Percentiles rank a stretch among this genome's conserved stretches.
phyloP scores from a whole-genome alignment of 1,284 basidiomycete species.

The Sphagnurus paluster region DNA sequence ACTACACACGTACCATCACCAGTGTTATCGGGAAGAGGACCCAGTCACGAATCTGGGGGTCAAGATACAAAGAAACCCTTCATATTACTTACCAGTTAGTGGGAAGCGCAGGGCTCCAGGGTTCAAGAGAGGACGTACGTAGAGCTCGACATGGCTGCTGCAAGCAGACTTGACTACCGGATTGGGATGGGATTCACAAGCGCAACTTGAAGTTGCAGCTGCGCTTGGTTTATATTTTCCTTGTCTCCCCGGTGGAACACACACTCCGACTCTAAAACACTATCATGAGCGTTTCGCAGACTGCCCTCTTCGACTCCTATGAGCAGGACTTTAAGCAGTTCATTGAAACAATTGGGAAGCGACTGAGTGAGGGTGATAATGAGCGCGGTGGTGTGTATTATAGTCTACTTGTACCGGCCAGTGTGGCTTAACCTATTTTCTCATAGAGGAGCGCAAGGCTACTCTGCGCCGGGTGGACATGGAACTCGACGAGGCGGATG shows the following conservation, averaged over 20 bases:
- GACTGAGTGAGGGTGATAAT: conserved; percentile 59
- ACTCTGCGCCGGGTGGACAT: conserved; percentile 86
- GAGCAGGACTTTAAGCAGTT: conserved; percentile 81
- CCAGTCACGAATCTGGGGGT: conserved; percentile 93
- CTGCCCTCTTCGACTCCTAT: conserved; percentile 78
- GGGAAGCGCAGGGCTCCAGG: background rate
- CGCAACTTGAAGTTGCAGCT: conserved; percentile 1
- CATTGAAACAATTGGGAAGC: conserved; percentile 63
- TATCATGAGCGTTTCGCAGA: conserved; percentile 76
- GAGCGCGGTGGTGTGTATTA: conserved; percentile 50
- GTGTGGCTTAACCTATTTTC: background rate
- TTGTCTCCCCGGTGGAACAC: conserved; percentile 30
- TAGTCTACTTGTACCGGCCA: background rate
- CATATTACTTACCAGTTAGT: conserved; percentile 3
- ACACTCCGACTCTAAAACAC: conserved; percentile 9
- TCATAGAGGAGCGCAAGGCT: conserved; percentile 80
- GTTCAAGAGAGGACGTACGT: conserved; percentile 33
- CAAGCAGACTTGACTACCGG: conserved; percentile 12
- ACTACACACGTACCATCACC: conserved; percentile 79
- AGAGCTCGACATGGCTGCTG: conserved; percentile 40
- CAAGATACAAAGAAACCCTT: conserved; percentile 82
- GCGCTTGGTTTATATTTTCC: conserved; percentile 6
- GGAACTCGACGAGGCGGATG: conserved; percentile 97
- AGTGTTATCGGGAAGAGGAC: conserved; percentile 96
- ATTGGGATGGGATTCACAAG: no score